phyloP scores from a whole-genome alignment of 139 green algal genomes.

The Desmodesmus armatus region DNA sequence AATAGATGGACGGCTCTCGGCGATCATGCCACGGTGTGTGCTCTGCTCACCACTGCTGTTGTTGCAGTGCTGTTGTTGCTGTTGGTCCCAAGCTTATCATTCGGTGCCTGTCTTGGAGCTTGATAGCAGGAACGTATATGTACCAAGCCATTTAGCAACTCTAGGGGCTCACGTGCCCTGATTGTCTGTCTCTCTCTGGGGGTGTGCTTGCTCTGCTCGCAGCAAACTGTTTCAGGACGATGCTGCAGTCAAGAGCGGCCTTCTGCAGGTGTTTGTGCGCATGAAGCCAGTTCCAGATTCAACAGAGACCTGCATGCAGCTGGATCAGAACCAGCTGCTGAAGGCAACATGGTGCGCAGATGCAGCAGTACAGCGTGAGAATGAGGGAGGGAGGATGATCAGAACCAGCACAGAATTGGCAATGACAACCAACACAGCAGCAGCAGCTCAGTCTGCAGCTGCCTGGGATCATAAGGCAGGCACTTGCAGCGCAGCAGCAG shows the following conservation, averaged over 20 bases:
- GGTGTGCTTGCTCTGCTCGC: neutral
- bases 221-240: slow-evolving; percentile 51
- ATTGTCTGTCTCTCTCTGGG: neutral
- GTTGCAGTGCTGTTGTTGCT: neutral
- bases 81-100: neutral
- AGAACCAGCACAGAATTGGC: too few relatives aligned
- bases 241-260: slow-evolving; percentile 35
- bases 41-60: neutral
- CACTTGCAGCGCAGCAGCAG: neutral
- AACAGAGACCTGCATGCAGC: slow-evolving; percentile 26
- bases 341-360: slow-evolving; percentile 39
- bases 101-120: neutral
- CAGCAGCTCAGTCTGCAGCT: too few relatives aligned
- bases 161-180: neutral
- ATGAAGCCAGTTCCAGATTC: slow-evolving; percentile 32
- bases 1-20: slow-evolving; percentile 29
- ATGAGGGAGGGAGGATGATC: too few relatives aligned
- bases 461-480: too few relatives aligned
- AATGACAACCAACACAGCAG: too few relatives aligned
- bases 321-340: slow-evolving; percentile 34
- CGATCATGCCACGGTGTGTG: slow-evolving; percentile 38
- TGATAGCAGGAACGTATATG: neutral
- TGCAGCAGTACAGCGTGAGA: too few relatives aligned
- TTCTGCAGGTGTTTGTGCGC: slow-evolving; percentile 46
- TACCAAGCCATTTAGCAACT: neutral